Evolutionary conservation across 2,329 filamentous ascomycete species (phyloP), one percentile per base, ranked within the genome.

Genomic region (Escovopsis sp.): DNA sequence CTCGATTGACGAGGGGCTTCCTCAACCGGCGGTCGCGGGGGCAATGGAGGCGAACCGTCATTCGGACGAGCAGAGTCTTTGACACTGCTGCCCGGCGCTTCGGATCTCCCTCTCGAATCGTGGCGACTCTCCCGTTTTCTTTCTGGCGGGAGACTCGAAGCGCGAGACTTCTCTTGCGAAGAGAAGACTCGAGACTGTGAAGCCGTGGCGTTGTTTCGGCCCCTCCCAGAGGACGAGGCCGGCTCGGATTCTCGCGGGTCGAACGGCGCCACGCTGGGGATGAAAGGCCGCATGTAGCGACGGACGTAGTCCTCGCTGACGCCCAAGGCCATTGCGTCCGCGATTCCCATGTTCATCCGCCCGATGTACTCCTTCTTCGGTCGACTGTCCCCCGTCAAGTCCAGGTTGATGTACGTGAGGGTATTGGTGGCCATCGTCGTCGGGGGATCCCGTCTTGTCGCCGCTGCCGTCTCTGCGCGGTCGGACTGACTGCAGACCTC

Each of bases 361-460:
- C 50, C 45, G 26, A 62, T 43, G 31, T 63, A 63, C 37, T 63
- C 60, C 13, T 55, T 50, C 37, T 50, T 53, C 15, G 60, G 57
- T 7, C 40, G 35, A 27, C 57, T 57, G 35, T 57, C 52, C n/a
- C 43, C 35, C 26, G 50, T 46, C 25, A 52, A 49, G 31, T 47
- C 43, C 18, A 47, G 41, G 39, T 55, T 62, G 37, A 61, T 43
- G 36, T 63, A 63, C 14, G 62, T 59, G 30, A 63, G 48, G 15
- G 57, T 56, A n/a, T 52, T 40, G 23, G 46, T 43, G 27, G 49
- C 41, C 48, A 47, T 46, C n/a, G n/a, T n/a, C n/a, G n/a, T 35
- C 47, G 42, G 27, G 49, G 39, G n/a, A 46, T 41, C 26, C 34
- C 40, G 18, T 44, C 44, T 26, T 40, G 31, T 6, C 36, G 25